A percentile compares a stretch with the other conserved stretches of the same genome.
Evolutionary conservation across 371 early-diverging fungal species (phyloP).

Genomic region (Lichtheimia ramosa): DNA sequence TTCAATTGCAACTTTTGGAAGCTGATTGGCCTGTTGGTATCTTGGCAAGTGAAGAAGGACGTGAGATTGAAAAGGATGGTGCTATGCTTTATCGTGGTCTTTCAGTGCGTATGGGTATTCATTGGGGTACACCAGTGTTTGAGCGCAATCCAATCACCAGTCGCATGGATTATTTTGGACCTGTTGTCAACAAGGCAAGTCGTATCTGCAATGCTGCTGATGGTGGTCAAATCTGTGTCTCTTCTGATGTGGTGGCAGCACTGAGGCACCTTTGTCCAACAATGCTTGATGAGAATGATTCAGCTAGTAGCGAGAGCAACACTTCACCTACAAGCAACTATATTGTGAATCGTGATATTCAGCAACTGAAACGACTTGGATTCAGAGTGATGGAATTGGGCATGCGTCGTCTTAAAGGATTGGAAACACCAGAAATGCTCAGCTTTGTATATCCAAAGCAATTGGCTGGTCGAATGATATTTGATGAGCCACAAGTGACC

Average conservation of each 20-base stretch:
- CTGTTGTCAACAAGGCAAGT: slow-evolving; percentile 88
- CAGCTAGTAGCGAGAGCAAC: slow-evolving; percentile 11
- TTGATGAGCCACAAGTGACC: slow-evolving; percentile 14
- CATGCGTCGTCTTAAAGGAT: slow-evolving; percentile 83
- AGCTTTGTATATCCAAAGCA: slow-evolving; percentile 70
- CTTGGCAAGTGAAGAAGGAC: slow-evolving; percentile 75
- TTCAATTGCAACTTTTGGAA: slow-evolving; percentile 81
- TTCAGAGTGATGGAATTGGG: slow-evolving; percentile 75
- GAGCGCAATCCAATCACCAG: slow-evolving; percentile 89
- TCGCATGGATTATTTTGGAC: slow-evolving; percentile 97
- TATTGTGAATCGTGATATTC: slow-evolving; percentile 54
- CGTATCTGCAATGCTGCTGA: slow-evolving; percentile 87
- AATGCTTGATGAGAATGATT: slow-evolving; percentile 29
- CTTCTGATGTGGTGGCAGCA: slow-evolving; percentile 62
- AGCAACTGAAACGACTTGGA: slow-evolving; percentile 69
- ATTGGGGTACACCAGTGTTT: slow-evolving; percentile 88
- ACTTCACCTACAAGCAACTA: slow-evolving; percentile 17
- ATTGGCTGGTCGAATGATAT: slow-evolving; percentile 46
- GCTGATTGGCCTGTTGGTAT: slow-evolving; percentile 94
- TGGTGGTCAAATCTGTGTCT: slow-evolving; percentile 88
- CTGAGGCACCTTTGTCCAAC: slow-evolving; percentile 36
- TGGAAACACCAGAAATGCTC: slow-evolving; percentile 86
- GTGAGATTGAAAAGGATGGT: slow-evolving; percentile 66
- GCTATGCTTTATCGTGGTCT: slow-evolving; percentile 81
- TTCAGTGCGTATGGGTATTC: slow-evolving; percentile 94